A percentile compares a stretch with the other conserved stretches of the same genome.
Conservation (phyloP, 768 basidiomycete genomes). For the Arthromyces matolae region DNA sequence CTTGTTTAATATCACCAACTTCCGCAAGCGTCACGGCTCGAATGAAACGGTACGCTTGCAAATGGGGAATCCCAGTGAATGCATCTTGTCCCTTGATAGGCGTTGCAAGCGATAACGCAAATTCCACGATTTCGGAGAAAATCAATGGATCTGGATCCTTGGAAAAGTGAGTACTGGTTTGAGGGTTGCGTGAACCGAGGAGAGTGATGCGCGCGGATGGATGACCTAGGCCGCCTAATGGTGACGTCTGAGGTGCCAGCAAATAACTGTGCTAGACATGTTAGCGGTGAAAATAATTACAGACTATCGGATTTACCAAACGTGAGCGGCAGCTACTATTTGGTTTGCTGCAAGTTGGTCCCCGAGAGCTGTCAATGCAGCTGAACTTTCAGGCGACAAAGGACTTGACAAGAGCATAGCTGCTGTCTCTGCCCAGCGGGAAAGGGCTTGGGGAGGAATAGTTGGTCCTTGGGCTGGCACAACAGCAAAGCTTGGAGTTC, state of each 20-base stretch:
- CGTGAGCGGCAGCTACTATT: constrained; percentile 84
- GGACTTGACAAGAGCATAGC: constrained; percentile 80
- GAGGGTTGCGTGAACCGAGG: constrained; percentile 65
- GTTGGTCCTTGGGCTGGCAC: constrained; percentile 36
- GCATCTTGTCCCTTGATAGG: constrained; percentile 80
- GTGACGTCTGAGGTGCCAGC: constrained; percentile 77
- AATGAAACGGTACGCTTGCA: constrained; percentile 85
- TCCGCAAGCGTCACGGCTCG: constrained; percentile 77
- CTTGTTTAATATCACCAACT: constrained; percentile 70
- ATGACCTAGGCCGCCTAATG: constrained; percentile 66
- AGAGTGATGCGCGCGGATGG: constrained; percentile 67
- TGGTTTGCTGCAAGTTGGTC: constrained; percentile 72
- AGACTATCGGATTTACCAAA: constrained; percentile 60
- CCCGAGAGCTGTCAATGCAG: constrained; percentile 79
- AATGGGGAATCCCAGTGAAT: constrained; percentile 76
- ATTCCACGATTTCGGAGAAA: constrained; percentile 89
- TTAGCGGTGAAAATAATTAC: neutral
- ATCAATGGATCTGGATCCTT: constrained; percentile 74
- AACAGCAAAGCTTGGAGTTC: constrained; percentile 54
- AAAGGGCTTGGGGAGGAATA: constrained; percentile 61
- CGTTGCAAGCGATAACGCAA: constrained; percentile 75
- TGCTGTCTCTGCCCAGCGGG: constrained; percentile 81
- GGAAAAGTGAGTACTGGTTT: constrained; percentile 43
- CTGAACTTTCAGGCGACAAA: constrained; percentile 62
- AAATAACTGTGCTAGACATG: constrained; percentile 58